Conservation (phyloP, 345 rosid species). For the Combretum micranthum region DNA sequence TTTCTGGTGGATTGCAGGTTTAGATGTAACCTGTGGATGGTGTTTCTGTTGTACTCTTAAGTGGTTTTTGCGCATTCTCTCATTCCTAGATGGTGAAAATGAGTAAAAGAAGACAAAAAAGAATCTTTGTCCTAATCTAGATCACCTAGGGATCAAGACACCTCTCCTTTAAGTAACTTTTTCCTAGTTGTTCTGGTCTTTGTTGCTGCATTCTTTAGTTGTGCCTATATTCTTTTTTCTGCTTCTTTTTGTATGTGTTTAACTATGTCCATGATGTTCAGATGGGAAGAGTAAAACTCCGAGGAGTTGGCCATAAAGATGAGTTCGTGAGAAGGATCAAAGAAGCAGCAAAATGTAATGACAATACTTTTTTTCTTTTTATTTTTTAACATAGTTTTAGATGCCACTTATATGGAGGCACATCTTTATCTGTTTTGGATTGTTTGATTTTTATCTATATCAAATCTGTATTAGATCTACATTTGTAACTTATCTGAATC, state of each 20-base stretch:
- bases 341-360: constrained; percentile 65
- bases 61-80: not conserved
- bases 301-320: constrained; percentile 47
- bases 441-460: too few species aligned
- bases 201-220: not conserved
- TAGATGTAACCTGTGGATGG: not conserved
- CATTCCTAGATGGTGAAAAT: constrained; percentile 1
- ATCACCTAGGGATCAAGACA: too few species aligned
- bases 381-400: not conserved
- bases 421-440: too few species aligned
- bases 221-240: too few species aligned
- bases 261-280: constrained; percentile 11
- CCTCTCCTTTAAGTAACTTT: not conserved
- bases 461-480: too few species aligned
- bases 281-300: constrained; percentile 65
- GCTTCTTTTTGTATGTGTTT: not conserved
- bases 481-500: too few species aligned
- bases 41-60: not conserved
- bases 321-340: constrained; percentile 67
- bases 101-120: not conserved
- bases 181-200: not conserved
- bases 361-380: constrained; percentile 7
- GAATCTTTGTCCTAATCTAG: too few species aligned
- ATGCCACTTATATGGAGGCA: not conserved
- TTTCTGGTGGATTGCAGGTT: constrained; percentile 84